Evolutionary conservation across 2,329 filamentous ascomycete species (phyloP), one percentile per base, ranked within the genome.

Genomic region (Botrytis byssoidea): DNA sequence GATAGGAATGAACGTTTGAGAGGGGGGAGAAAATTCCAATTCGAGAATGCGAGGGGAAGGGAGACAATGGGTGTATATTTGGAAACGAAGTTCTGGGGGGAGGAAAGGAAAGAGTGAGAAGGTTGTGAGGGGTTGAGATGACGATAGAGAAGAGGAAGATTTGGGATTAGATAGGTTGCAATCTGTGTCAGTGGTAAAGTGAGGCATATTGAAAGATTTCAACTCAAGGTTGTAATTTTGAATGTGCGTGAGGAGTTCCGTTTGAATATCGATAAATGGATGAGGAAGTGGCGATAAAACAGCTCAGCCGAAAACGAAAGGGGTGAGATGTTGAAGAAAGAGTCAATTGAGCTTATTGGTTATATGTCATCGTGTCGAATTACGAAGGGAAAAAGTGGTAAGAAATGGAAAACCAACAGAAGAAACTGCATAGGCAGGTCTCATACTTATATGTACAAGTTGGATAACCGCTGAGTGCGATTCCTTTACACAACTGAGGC

Each of bases 31-130:
- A n/a, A 35, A 63, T 63, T 61, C 22, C 12, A 51, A 32, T 48
- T 71, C 68, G 16, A 71, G 29, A 20, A 60, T 63, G 20, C 68
- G 68, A 3, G 32, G 57, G 57, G 42, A 35, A 8, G 44, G 40
- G 32, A 46, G 55, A 18, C 42, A 46, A 29, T 51, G 22, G 14
- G 68, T 46, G 57, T 71, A 63, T 32, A 59, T 59, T 37, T 51
- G 44, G 14, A 46, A n/a, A 20, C 60, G 48, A 12, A 66, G 51
- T 57, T 59, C 60, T 35, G 35, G 22, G 37, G 35, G 40, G 4
- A 72, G 59, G 32, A 44, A 35, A 29, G 70, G 44, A 8, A 72
- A 57, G 40, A n/a, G 59, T 25, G 70, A 37, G 32, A 65, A 72
- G 18, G 55, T 35, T 61, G n/a, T 70, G 20, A 51, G n/a, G 32